Evolutionary conservation across 164 flowering plant genomes (phyloP), one percentile per base, ranked within the genome.

Genomic region (Euptelea pleiosperma): DNA sequence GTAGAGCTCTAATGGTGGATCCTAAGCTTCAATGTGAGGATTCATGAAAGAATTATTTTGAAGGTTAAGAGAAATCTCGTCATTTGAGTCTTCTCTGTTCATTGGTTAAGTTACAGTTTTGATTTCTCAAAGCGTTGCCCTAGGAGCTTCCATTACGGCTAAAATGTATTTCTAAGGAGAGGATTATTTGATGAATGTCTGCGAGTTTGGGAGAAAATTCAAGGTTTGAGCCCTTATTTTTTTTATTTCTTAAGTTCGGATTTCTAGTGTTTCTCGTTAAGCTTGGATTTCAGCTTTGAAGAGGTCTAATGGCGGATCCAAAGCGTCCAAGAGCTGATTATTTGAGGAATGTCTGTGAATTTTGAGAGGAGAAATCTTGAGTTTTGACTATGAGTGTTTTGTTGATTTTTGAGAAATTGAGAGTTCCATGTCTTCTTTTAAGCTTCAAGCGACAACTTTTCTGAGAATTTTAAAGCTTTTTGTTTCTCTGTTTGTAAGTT

Each of bases 61-160:
- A n/a, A n/a, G 34, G 5, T 42, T 15, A 36, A 29, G 18, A 8
- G 2, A 19, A 6, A 29, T 28, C 43, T 46, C 43, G 28, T 35
- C n/a, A 35, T 34, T 52, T 34, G 41, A 33, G 16, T 5, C 18
- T n/a, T n/a, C n/a, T n/a, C n/a, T n/a, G n/a, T n/a, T n/a, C n/a
- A n/a, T n/a, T n/a, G n/a, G n/a, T n/a, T n/a, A n/a, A n/a, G n/a
- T n/a, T n/a, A n/a, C n/a, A n/a, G n/a, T n/a, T n/a, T n/a, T n/a
- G n/a, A n/a, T n/a, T n/a, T n/a, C n/a, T 15, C 26, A 16, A 11
- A 2, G 2, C 10, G 30, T 21, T 1, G 25, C 6, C 11, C 19
- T 56, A 9, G 37, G 48, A 42, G 47, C 39, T 57, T 42, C 40
- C 4, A 26, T 43, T 57, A 28, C 50, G 16, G 48, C 48, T 41